Base-by-base conservation (phyloP, 2,329 filamentous ascomycete genomes). In the Ilyonectria destructans region DNA sequence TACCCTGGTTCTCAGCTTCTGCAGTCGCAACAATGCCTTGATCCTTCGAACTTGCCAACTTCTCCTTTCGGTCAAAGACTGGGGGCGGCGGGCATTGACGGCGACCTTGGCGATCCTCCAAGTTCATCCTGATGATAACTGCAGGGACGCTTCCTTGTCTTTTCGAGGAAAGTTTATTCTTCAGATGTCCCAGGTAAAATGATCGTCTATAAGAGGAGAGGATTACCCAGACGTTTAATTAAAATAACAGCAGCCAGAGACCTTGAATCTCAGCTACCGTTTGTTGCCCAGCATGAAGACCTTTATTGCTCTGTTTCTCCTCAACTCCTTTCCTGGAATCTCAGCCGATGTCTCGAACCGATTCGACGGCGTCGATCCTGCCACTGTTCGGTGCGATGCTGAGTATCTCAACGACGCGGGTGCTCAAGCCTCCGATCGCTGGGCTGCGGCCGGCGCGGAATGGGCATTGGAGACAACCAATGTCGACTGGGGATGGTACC, bases 401-500 rank as follows among this genome's bases (percentile, higher is more conserved):
- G n/a, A 46, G 13, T 49, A n/a, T n/a, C 43, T 59, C 45, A 59
- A 35, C 8, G 31, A 59, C 15, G 45, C 57, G 6, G 43, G 31
- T 15, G 43, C 45, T 10, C 17, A 15, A 2, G 12, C 57, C 29
- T 33, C 5, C 10, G 57, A 59, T 12, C 57, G 57, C 57, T 59
- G 57, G 57, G 33, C 29, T 19, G 57, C 57, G 2, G 57, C 57
- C 17, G 45, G 45, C 10, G 43, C 43, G n/a, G 17, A 46, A 17
- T 19, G 13, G n/a, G 45, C 29, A 12, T n/a, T 48, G 3, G 29
- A 49, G 4, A 19, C 9, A 12, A 26, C 43, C 1, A 35, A 19
- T 4, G n/a, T 21, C 9, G n/a, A 31, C 7, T 59, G 57, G 57
- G 19, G 19, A 5, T 29, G 29, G 26, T 48, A 35, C n/a, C 45